phyloP scores from a whole-genome alignment of 192 early-diverging fungal genomes.

The Mortierella claussenii region DNA sequence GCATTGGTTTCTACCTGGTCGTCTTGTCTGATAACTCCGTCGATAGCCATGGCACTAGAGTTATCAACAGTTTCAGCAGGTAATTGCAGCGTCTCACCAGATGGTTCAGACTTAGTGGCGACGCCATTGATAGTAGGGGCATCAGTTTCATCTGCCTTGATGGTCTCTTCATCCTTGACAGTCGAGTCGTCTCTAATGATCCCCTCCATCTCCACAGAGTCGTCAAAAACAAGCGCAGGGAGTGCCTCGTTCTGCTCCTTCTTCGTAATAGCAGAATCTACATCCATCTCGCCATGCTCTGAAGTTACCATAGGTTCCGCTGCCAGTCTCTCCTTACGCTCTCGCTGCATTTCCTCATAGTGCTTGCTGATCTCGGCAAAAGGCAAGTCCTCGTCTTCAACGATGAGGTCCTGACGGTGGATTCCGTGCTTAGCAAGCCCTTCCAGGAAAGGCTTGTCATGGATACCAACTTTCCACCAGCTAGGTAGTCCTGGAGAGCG shows the following conservation, averaged over 20 bases:
- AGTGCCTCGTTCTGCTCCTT: conserved; percentile 5
- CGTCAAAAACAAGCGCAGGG: not conserved
- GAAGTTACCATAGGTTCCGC: conserved; percentile 7
- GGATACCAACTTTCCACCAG: conserved; percentile 79
- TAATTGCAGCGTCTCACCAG: not conserved
- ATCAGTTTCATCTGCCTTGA: conserved; percentile 4
- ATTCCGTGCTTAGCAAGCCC: conserved; percentile 79
- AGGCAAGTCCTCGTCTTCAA: conserved; percentile 65
- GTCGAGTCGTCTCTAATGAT: conserved; percentile 1
- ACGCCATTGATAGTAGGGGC: not conserved
- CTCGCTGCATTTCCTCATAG: conserved; percentile 27
- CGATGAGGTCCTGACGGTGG: conserved; percentile 72
- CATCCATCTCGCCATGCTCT: conserved; percentile 30
- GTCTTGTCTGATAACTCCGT: not conserved
- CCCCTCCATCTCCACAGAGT: conserved; percentile 17
- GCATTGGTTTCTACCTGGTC: not conserved
- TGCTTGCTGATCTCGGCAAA: conserved; percentile 56
- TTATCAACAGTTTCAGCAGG: not conserved
- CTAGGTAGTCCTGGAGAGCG: conserved; percentile 68
- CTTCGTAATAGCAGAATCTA: conserved; percentile 5
- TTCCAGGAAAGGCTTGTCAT: conserved; percentile 74
- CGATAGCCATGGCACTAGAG: not conserved
- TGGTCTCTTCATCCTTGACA: not conserved
- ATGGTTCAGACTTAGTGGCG: not conserved
- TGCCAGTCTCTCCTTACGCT: conserved; percentile 19